These are phyloP conservation scores for Ceratocystis ficicola DNA, from an alignment of 2,329 filamentous ascomycete genomes.

Conservation along the genomic window DNA sequence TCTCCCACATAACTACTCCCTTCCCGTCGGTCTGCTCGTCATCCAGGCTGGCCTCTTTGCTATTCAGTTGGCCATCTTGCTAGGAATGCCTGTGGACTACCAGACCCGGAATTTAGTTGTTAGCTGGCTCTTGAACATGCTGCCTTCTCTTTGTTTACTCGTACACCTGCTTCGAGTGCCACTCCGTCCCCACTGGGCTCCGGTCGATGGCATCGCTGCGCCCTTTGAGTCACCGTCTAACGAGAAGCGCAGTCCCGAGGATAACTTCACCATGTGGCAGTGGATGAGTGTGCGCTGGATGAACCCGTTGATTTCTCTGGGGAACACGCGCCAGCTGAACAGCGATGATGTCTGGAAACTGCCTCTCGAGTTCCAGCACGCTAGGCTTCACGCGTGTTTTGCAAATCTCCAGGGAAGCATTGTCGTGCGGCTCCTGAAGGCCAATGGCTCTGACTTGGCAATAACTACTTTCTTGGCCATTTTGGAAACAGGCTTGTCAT, in stretches of 20 bases:
- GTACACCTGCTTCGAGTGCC: slow-evolving; percentile 54
- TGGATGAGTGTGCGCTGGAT: slow-evolving; percentile 83
- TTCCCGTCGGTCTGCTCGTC: slow-evolving; percentile 26
- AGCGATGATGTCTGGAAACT: slow-evolving; percentile 74
- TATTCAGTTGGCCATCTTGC: slow-evolving; percentile 25
- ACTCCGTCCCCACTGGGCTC: slow-evolving; percentile 47
- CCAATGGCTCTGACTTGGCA: slow-evolving; percentile 67
- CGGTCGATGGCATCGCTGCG: slow-evolving; percentile 45
- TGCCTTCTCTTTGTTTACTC: slow-evolving; percentile 37
- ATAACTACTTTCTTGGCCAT: slow-evolving; percentile 54
- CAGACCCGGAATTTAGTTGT: slow-evolving; percentile 22
- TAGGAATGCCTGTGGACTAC: slow-evolving; percentile 26
- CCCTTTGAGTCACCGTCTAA: slow-evolving; percentile 30
- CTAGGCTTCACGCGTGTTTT: slow-evolving; percentile 60
- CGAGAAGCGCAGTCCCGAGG: slow-evolving; percentile 59
- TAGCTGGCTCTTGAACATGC: slow-evolving; percentile 28
- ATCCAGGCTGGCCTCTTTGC: slow-evolving; percentile 28
- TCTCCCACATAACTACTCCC: not conserved
- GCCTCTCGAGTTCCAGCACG: slow-evolving; percentile 71
- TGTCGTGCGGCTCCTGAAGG: slow-evolving; percentile 53
- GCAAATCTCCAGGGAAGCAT: slow-evolving; percentile 61
- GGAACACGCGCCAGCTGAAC: slow-evolving; percentile 52
- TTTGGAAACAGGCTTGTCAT: slow-evolving; percentile 44
- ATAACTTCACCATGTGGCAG: slow-evolving; percentile 66
- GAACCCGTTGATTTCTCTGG: slow-evolving; percentile 55